These are phyloP conservation scores for Coemansia sp. DNA, from an alignment of 192 early-diverging fungal species.

Conservation along the genomic window DNA sequence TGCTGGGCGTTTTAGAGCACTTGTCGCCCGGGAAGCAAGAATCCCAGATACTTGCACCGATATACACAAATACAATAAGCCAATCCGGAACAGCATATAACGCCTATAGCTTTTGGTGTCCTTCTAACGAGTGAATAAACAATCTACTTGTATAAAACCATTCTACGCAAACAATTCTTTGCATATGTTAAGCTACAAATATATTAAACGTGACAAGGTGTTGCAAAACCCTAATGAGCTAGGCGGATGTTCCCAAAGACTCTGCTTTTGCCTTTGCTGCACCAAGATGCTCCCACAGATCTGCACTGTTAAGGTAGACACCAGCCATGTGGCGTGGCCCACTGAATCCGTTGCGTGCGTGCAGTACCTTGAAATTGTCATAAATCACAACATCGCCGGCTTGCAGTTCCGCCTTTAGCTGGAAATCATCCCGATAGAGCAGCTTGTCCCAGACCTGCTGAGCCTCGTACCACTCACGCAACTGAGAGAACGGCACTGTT, in stretches of 20 bases:
- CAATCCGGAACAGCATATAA: neutral
- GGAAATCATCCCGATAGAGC: constrained; percentile 52
- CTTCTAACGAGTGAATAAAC: neutral
- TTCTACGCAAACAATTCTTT: neutral
- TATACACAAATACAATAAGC: neutral
- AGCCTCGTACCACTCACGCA: constrained; percentile 56
- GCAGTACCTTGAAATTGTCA: constrained; percentile 52
- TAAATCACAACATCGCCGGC: constrained; percentile 55
- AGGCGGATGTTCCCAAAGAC: neutral
- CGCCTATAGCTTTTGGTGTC: neutral
- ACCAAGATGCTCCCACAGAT: constrained; percentile 51
- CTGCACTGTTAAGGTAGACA: constrained; percentile 38
- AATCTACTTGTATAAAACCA: neutral
- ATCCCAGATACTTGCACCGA: neutral
- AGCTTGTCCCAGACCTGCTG: constrained; percentile 50
- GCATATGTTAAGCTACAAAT: neutral
- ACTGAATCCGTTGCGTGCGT: constrained; percentile 53
- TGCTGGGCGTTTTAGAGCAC: neutral
- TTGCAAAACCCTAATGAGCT: neutral
- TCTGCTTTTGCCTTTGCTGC: constrained; percentile 12
- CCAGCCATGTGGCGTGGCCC: constrained; percentile 56
- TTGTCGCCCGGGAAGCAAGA: neutral
- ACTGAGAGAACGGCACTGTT: constrained; percentile 42
- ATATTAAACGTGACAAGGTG: neutral
- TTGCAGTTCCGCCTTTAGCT: constrained; percentile 46